Base-by-base conservation (phyloP, 2,329 filamentous ascomycete genomes). In the Parastagonospora nodorum region DNA sequence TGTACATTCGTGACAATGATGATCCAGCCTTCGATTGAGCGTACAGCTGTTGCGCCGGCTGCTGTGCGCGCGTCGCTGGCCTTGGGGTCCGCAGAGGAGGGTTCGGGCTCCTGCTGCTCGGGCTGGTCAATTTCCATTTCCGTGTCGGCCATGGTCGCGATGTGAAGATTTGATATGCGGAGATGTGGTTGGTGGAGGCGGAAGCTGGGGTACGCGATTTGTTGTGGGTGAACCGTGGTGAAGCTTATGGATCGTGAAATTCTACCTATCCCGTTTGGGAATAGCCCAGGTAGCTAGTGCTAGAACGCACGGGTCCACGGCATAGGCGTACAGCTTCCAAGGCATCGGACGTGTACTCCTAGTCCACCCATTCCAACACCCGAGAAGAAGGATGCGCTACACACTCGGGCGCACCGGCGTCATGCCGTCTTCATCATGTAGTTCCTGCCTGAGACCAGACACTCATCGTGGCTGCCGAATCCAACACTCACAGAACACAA, bases 21-120 rank as follows among this genome's bases (percentile, higher is more conserved):
- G 74, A 94, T 94, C 90, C 90, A 94, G 63, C 90, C 90, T 76
- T 94, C 90, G 68, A 94, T 92, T 48, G 88, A 92, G 65, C 90
- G 89, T 52, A 94, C 90, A 19, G 90, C 90, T 1, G 87, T 90
- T 48, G 89, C 89, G 70, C 88, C 88, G 32, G 82, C 80, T 64
- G 84, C 83, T 6, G 89, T 92, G 66, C 85, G 85, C 81, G 90
- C 88, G 67, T 88, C 85, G 64, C 79, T 77, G 57, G 83, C 78
- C 65, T 83, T 82, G 63, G 76, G 72, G 53, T 79, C 76, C 47
- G 75, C 66, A 47, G 72, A 63, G 41, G 71, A 49, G 62, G 40
- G 38, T 59, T 77, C 75, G 63, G 40, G 38, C 60, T 77, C 75
- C 14, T 54, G 60, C 37, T 60, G 67, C 58, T 76, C 75, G n/a